A percentile compares a stretch with the other conserved stretches of the same genome.
phyloP scores from a whole-genome alignment of 1,284 basidiomycete species.

The Athelia sp. region DNA sequence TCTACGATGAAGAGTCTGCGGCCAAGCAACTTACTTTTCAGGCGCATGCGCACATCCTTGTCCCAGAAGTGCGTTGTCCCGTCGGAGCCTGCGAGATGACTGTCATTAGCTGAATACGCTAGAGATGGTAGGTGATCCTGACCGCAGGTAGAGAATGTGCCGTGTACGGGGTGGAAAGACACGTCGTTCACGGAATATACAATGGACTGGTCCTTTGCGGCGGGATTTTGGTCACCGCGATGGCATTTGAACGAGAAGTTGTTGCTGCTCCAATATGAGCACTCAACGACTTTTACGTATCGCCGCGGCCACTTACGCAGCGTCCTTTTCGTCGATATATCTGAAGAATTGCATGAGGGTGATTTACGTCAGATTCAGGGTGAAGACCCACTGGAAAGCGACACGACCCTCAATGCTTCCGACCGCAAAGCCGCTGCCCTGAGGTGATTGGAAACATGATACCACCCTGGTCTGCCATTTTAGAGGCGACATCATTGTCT shows the following conservation, averaged over 20 bases:
- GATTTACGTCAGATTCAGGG: background rate
- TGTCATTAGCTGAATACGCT: slow-evolving; percentile 2
- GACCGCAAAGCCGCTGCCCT: slow-evolving; percentile 80
- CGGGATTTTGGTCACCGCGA: slow-evolving; percentile 67
- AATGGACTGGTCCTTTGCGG: slow-evolving; percentile 68
- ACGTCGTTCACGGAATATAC: slow-evolving; percentile 93
- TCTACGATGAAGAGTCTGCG: too few relatives aligned
- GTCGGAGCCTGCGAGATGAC: slow-evolving; percentile 50
- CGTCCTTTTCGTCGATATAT: slow-evolving; percentile 79
- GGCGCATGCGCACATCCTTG: slow-evolving; percentile 82
- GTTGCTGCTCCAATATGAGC: slow-evolving; percentile 36
- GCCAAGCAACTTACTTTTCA: slow-evolving; percentile 64
- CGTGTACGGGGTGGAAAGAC: slow-evolving; percentile 88
- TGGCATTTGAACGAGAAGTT: slow-evolving; percentile 99
- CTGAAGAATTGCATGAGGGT: slow-evolving; percentile 39
- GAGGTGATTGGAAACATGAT: slow-evolving; percentile 73
- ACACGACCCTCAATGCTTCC: slow-evolving; percentile 96
- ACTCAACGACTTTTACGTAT: background rate
- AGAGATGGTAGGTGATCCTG: slow-evolving; percentile 26
- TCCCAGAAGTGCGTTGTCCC: slow-evolving; percentile 88
- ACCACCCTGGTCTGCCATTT: slow-evolving; percentile 95
- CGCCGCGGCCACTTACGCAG: slow-evolving; percentile 36
- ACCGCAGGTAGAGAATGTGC: slow-evolving; percentile 94
- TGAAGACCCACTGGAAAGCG: slow-evolving; percentile 84
- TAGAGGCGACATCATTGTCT: slow-evolving; percentile 80